Evolutionary conservation across 2,329 filamentous ascomycete genomes (phyloP).

Genomic region (Camptophora hylomeconis): DNA sequence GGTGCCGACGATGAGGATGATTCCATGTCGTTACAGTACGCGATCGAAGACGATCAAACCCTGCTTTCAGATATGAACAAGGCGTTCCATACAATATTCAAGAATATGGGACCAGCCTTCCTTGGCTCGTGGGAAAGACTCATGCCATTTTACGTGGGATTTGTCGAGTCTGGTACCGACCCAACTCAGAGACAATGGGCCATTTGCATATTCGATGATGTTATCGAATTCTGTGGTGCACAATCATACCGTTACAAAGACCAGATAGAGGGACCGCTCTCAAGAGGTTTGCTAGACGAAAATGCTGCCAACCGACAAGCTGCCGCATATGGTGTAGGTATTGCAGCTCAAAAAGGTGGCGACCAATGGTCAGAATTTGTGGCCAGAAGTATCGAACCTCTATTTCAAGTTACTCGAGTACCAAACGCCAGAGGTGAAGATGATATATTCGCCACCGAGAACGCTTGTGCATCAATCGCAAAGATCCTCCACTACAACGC

Average conservation of each 20-base stretch:
- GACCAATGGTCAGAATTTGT: constrained; percentile 78
- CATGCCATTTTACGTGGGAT: constrained; percentile 71
- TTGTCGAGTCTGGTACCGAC: constrained; percentile 61
- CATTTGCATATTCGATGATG: constrained; percentile 97
- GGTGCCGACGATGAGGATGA: constrained; percentile 84
- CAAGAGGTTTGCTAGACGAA: constrained; percentile 72
- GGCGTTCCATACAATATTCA: constrained; percentile 97
- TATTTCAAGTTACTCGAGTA: constrained; percentile 75
- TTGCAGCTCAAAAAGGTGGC: constrained; percentile 87
- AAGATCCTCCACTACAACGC: constrained; percentile 92
- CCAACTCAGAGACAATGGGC: constrained; percentile 94
- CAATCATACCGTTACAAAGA: constrained; percentile 77
- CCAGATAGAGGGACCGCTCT: constrained; percentile 74
- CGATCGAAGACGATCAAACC: constrained; percentile 94
- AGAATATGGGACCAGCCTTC: constrained; percentile 79
- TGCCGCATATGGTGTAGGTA: constrained; percentile 87
- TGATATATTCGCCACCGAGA: constrained; percentile 93
- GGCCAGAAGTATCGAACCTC: constrained; percentile 60
- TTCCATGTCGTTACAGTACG: constrained; percentile 72
- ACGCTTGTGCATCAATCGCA: constrained; percentile 88
- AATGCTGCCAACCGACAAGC: constrained; percentile 90
- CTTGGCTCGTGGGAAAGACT: constrained; percentile 78
- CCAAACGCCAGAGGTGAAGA: constrained; percentile 78
- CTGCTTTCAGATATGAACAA: constrained; percentile 99
- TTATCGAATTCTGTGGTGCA: constrained; percentile 87